Conservation (phyloP, 768 basidiomycete species). For the Lentinula lateritia region DNA sequence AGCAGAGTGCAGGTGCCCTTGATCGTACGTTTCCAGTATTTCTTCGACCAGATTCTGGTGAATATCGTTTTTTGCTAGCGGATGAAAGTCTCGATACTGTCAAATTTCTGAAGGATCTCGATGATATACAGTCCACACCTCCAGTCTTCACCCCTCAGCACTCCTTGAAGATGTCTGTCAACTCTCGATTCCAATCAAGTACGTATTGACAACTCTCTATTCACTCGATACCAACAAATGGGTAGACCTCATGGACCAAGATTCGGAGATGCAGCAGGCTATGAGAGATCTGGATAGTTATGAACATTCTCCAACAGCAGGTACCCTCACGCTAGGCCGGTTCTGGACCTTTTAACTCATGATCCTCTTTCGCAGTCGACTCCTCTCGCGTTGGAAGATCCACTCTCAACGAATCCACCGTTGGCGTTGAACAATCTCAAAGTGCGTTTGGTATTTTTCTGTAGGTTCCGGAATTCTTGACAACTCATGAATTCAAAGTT, state of each 20-base stretch:
- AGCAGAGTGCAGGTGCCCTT: conserved; percentile 16
- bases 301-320: conserved; percentile 29
- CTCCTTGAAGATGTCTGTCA: conserved; percentile 48
- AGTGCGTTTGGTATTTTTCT: not conserved
- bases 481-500: not conserved
- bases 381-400: not conserved
- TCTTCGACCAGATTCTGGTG: conserved; percentile 5
- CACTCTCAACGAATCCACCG: not conserved
- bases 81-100: conserved; percentile 33
- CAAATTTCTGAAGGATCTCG: conserved; percentile 30
- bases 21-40: conserved; percentile 26
- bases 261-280: conserved; percentile 67
- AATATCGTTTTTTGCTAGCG: conserved; percentile 9
- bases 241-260: conserved; percentile 60
- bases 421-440: not conserved
- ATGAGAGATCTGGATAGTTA: conserved; percentile 52
- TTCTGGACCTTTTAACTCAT: not conserved
- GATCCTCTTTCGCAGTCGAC: not conserved
- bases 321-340: not conserved
- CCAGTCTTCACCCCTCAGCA: conserved; percentile 48
- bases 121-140: conserved; percentile 33
- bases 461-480: not conserved
- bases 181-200: conserved; percentile 55
- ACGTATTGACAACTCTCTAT: conserved; percentile 13
- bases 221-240: not conserved